A percentile compares a stretch with the other conserved stretches of the same genome.
phyloP scores from a whole-genome alignment of 139 green algal genomes.

The Tetraselmis chui region DNA sequence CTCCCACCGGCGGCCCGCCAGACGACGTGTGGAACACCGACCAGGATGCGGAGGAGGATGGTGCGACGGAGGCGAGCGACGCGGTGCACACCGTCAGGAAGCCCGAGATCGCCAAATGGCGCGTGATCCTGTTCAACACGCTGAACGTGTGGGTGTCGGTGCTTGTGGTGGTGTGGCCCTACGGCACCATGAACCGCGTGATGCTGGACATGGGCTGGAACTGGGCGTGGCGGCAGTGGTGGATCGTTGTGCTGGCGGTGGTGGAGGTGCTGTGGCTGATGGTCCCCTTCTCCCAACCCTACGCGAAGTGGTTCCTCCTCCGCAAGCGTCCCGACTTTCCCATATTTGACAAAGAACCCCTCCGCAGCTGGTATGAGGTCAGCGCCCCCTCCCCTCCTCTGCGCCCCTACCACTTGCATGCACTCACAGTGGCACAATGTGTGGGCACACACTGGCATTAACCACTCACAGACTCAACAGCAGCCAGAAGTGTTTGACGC shows the following conservation, averaged over 20 bases:
- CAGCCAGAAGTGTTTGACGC: too few relatives aligned
- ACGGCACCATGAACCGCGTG: neutral
- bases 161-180: neutral
- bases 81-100: neutral
- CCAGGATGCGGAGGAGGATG: neutral
- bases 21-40: neutral
- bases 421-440: too few relatives aligned
- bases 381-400: neutral
- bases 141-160: neutral
- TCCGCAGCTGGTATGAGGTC: neutral
- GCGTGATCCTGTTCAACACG: neutral
- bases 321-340: neutral
- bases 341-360: neutral
- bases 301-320: neutral
- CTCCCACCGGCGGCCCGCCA: too few relatives aligned
- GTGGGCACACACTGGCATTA: too few relatives aligned
- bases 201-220: neutral
- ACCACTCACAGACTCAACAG: too few relatives aligned
- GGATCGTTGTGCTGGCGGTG: neutral
- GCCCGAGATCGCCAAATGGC: neutral
- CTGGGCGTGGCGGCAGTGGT: neutral
- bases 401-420: too few relatives aligned
- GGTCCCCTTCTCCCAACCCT: neutral
- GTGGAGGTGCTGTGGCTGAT: neutral
- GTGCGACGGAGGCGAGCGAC: neutral